Conservation (phyloP, 768 basidiomycete species). For the Guyanaporus albipodus region DNA sequence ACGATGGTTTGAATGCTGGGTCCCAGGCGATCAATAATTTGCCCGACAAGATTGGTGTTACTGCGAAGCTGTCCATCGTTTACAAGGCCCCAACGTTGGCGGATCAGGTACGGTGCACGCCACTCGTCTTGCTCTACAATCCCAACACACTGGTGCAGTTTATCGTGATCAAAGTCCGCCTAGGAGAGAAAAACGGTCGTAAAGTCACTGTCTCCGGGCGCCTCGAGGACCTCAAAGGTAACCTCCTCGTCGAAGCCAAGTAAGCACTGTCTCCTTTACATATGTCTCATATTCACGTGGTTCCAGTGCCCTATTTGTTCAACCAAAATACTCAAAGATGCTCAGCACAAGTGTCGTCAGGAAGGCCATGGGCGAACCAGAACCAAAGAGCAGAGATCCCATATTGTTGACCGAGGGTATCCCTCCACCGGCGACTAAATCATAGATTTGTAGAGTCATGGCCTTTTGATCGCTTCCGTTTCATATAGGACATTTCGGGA, state of each 20-base stretch:
- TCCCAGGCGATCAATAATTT: slow-evolving; percentile 77
- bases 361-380: slow-evolving; percentile 63
- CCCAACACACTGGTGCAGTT: slow-evolving; percentile 47
- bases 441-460: slow-evolving; percentile 14
- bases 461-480: not conserved
- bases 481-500: not conserved
- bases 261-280: slow-evolving; percentile 35
- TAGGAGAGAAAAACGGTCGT: slow-evolving; percentile 69
- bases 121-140: not conserved
- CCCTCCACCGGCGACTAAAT: slow-evolving; percentile 24
- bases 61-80: slow-evolving; percentile 75
- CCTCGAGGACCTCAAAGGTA: slow-evolving; percentile 81
- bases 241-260: slow-evolving; percentile 77
- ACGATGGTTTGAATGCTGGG: slow-evolving; percentile 3
- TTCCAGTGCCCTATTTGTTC: slow-evolving; percentile 74
- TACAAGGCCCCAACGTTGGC: slow-evolving; percentile 88
- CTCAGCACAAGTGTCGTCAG: slow-evolving; percentile 57
- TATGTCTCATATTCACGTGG: not conserved
- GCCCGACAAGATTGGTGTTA: slow-evolving; percentile 89
- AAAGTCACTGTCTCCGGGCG: slow-evolving; percentile 68
- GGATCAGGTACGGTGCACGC: slow-evolving; percentile 58
- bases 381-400: slow-evolving; percentile 20
- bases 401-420: slow-evolving; percentile 27
- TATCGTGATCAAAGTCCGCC: slow-evolving; percentile 69
- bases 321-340: slow-evolving; percentile 82